phyloP scores from a whole-genome alignment of 495 filamentous ascomycete species.

The Daldinia concentrica region DNA sequence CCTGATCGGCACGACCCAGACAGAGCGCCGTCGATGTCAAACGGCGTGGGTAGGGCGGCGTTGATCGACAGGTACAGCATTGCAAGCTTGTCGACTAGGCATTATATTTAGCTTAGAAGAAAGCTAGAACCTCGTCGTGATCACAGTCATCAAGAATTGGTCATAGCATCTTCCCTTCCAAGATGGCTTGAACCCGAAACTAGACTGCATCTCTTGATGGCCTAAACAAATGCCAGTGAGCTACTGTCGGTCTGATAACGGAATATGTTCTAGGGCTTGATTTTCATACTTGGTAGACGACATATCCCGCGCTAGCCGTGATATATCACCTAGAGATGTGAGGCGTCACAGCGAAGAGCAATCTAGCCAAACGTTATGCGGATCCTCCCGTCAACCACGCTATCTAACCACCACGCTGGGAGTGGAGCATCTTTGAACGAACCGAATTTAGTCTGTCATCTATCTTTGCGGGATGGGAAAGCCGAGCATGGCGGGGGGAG shows the following conservation, averaged over 20 bases:
- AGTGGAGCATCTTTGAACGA: slow-evolving; percentile 7
- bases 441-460: slow-evolving; percentile 12
- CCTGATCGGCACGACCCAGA: neutral
- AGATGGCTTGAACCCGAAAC: neutral
- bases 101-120: neutral
- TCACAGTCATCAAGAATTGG: neutral
- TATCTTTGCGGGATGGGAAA: slow-evolving; percentile 32
- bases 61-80: slow-evolving; percentile 6
- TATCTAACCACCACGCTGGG: slow-evolving; percentile 9
- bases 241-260: neutral
- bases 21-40: neutral
- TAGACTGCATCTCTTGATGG: neutral
- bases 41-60: neutral
- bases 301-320: slow-evolving; percentile 7
- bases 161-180: neutral
- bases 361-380: slow-evolving; percentile 27
- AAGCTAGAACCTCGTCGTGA: neutral
- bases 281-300: slow-evolving; percentile 5
- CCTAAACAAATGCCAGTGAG: neutral
- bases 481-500: slow-evolving; percentile 30
- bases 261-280: neutral
- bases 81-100: neutral
- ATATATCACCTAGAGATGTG: slow-evolving; percentile 14
- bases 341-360: slow-evolving; percentile 15
- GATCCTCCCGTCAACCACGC: slow-evolving; percentile 20